These are phyloP conservation scores for Fusarium staphyleae DNA, from an alignment of 2,329 filamentous ascomycete species.

Conservation along the genomic window DNA sequence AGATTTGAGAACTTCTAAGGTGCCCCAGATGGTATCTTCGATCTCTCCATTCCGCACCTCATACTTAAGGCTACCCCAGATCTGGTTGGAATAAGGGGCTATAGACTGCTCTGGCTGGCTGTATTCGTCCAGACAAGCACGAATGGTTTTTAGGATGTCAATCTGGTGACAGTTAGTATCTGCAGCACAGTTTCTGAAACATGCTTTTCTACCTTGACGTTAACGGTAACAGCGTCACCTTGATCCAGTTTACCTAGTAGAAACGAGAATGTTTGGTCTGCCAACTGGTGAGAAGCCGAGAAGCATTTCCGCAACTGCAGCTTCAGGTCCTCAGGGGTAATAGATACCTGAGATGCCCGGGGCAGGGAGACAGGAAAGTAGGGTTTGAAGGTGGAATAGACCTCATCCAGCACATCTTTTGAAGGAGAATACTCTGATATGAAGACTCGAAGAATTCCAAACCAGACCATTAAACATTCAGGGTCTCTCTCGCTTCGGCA, in stretches of 20 bases:
- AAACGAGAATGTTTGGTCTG: slow-evolving; percentile 58
- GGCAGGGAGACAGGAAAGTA: slow-evolving; percentile 67
- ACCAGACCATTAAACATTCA: slow-evolving; percentile 64
- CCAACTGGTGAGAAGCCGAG: slow-evolving; percentile 56
- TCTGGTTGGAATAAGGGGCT: slow-evolving; percentile 56
- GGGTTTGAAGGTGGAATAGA: slow-evolving; percentile 63
- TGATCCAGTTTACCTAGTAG: slow-evolving; percentile 65
- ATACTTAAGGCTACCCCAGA: slow-evolving; percentile 69
- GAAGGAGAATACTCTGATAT: slow-evolving; percentile 55
- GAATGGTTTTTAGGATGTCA: slow-evolving; percentile 63
- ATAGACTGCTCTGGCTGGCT: slow-evolving; percentile 55
- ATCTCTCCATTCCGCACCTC: slow-evolving; percentile 68
- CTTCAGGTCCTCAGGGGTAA: slow-evolving; percentile 66
- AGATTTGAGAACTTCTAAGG: slow-evolving; percentile 60
- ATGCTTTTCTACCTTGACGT: slow-evolving; percentile 58
- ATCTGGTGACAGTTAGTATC: slow-evolving; percentile 46
- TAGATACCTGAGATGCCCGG: slow-evolving; percentile 57
- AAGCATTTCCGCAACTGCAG: slow-evolving; percentile 61
- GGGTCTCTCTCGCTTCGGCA: slow-evolving; percentile 65
- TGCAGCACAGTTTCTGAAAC: neutral
- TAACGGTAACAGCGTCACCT: slow-evolving; percentile 63
- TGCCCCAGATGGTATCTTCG: slow-evolving; percentile 63
- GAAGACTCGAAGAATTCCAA: slow-evolving; percentile 56
- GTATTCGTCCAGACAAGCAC: slow-evolving; percentile 60
- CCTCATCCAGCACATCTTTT: slow-evolving; percentile 54